A percentile compares a stretch with the other conserved stretches of the same genome.
These are phyloP conservation scores for Postia placenta DNA, from an alignment of 768 basidiomycete genomes.

Conservation along the genomic window DNA sequence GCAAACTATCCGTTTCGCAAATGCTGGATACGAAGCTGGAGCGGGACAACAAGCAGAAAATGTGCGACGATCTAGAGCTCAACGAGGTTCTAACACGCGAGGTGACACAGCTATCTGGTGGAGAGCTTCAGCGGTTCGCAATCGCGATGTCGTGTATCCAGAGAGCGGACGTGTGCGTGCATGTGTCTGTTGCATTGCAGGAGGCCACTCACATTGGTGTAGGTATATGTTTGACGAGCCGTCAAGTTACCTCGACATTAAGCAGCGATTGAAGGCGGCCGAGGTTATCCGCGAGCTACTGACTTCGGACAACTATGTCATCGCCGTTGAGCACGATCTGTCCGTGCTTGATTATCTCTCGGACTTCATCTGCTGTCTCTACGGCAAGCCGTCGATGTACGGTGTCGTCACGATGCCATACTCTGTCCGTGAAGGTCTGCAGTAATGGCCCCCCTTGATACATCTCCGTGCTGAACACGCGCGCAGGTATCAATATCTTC, in stretches of 20 bases:
- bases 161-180: conserved; percentile 84
- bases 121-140: conserved; percentile 96
- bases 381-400: conserved; percentile 96
- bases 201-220: conserved; percentile 5
- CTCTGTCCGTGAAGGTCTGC: conserved; percentile 90
- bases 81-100: conserved; percentile 84
- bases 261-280: conserved; percentile 91
- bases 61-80: conserved; percentile 84
- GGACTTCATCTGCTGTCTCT: conserved; percentile 96
- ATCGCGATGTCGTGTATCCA: conserved; percentile 98
- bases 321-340: conserved; percentile 98
- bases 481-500: conserved; percentile 95
- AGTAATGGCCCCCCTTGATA: not conserved
- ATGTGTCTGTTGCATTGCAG: not conserved
- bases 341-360: conserved; percentile 98
- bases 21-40: conserved; percentile 94
- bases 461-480: not conserved
- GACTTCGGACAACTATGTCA: conserved; percentile 80
- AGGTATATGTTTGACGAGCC: conserved; percentile 99
- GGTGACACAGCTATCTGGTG: conserved; percentile 83
- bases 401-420: conserved; percentile 99
- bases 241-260: conserved; percentile 95
- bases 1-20: conserved; percentile 72
- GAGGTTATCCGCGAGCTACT: conserved; percentile 90
- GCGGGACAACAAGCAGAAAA: conserved; percentile 78